phyloP scores from a whole-genome alignment of 2,329 filamentous ascomycete genomes.

The Drechslerella coelobrocha region DNA sequence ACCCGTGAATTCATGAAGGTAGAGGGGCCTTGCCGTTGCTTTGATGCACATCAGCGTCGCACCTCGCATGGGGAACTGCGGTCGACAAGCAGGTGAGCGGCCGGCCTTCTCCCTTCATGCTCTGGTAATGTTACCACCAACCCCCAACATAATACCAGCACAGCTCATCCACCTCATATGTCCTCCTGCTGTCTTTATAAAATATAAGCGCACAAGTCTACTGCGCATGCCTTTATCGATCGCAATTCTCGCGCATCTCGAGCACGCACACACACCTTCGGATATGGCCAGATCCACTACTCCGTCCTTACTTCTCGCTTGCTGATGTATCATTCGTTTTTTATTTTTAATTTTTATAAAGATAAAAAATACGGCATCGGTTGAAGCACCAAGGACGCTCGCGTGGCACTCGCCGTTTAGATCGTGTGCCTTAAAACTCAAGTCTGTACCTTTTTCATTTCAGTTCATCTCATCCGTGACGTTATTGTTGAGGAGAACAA shows the following conservation, averaged over 20 bases:
- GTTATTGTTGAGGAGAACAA: too few relatives aligned
- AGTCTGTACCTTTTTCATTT: too few relatives aligned
- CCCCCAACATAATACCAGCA: slow-evolving; percentile 7
- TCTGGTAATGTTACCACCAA: neutral
- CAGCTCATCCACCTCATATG: neutral
- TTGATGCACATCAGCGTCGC: slow-evolving; percentile 20
- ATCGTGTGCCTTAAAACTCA: too few relatives aligned
- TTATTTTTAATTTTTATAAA: too few relatives aligned
- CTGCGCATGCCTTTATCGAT: slow-evolving; percentile 22
- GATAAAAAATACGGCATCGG: too few relatives aligned
- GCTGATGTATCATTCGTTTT: neutral
- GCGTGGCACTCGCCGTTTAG: too few relatives aligned
- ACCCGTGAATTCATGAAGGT: slow-evolving; percentile 14
- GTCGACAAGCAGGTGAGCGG: slow-evolving; percentile 30
- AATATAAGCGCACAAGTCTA: slow-evolving; percentile 14
- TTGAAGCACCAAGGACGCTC: too few relatives aligned
- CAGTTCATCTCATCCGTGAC: neutral
- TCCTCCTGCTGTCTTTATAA: slow-evolving; percentile 15
- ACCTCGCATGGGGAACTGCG: slow-evolving; percentile 43
- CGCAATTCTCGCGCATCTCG: slow-evolving; percentile 19
- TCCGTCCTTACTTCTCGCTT: neutral
- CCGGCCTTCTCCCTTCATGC: neutral
- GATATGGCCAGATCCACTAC: neutral
- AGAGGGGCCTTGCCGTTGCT: slow-evolving; percentile 6
- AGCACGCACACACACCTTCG: neutral